Percentiles rank a stretch among this genome's conserved stretches.
Conservation (phyloP, 805 yeast species). For the Saccharomycopsis sp. region DNA sequence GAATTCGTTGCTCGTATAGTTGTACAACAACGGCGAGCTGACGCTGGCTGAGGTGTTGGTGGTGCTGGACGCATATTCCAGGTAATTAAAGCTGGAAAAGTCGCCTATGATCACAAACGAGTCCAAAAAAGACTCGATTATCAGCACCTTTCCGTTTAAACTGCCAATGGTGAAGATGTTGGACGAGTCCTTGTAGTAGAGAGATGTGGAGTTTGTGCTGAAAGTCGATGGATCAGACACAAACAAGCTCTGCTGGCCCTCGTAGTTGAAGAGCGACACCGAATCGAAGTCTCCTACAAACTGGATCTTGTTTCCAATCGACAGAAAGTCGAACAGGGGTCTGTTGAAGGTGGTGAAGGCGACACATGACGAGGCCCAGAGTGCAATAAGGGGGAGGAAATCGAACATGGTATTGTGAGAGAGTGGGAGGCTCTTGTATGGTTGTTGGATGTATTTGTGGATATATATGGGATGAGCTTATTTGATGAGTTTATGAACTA, state of each 20-base stretch:
- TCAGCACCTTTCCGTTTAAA: conserved; percentile 10
- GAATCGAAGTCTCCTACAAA: conserved; percentile 20
- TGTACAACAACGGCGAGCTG: conserved; percentile 9
- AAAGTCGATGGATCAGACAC: conserved; percentile 7
- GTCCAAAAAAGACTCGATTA: conserved; percentile 11
- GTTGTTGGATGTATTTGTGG: too few species aligned
- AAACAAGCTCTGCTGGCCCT: conserved; percentile 15
- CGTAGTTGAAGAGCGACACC: conserved; percentile 14
- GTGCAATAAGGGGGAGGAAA: not conserved
- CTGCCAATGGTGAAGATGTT: conserved; percentile 12
- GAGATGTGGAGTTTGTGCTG: conserved; percentile 3
- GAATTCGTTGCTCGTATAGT: conserved; percentile 8
- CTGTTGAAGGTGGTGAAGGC: conserved; percentile 22
- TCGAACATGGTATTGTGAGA: too few species aligned
- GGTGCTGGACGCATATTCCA: not conserved
- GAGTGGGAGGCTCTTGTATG: too few species aligned
- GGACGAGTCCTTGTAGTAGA: conserved; percentile 12
- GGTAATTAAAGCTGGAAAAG: not conserved
- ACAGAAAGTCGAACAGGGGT: conserved; percentile 37
- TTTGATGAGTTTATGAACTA: too few species aligned
- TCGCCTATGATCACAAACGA: conserved; percentile 14
- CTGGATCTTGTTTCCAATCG: conserved; percentile 30
- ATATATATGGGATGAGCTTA: too few species aligned
- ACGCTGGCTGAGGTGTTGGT: not conserved
- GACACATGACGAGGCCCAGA: not conserved